Evolutionary conservation across 768 basidiomycete species (phyloP), one percentile per base, ranked within the genome.

Genomic region (Suillus hirtellus): DNA sequence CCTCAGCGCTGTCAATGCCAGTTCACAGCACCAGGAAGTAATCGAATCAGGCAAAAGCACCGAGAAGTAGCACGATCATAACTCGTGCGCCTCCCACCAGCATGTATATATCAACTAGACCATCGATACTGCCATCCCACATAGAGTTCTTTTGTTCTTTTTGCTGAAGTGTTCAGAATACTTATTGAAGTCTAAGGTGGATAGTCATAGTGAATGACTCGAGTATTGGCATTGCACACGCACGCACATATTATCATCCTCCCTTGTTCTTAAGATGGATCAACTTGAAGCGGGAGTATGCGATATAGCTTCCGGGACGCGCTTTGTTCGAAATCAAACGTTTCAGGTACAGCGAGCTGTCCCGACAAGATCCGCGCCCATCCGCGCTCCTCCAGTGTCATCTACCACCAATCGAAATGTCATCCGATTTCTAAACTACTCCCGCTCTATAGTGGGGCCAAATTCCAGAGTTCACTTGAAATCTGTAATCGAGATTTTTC

Each of bases 1-100:
- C 68, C 76, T 88, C n/a, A 88, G 86, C 60, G 80, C 80, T 9
- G 79, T 80, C 44, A 88, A 88, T 59, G 80, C 84, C 17, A 67
- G 49, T 27, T 61, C 63, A 19, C 63, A 44, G 5, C 59, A 61
- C 4, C 49, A 65, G 34, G 34, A 49, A 50, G 56, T 42, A 58
- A 21, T 50, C 27, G 53, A 21, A 19, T 38, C 34, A 11, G 55
- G 37, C 21, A 58, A 53, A 34, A 53, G 31, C 8, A 10, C 27
- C 27, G 63, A 64, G 56, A 31, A 34, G 38, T 43, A 60, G 38
- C 59, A 42, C 31, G 27, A 42, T 42, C 56, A 17, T 58, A 58
- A 11, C 24, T 58, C 24, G 24, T 58, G 17, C 27, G 40, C 40
- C 55, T 58, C 56, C 17, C 56, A 58, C 56, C 24, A 27, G 40